Evolutionary conservation across 345 rosid species (phyloP), one percentile per base, ranked within the genome.

Genomic region (Citrus australasica): DNA sequence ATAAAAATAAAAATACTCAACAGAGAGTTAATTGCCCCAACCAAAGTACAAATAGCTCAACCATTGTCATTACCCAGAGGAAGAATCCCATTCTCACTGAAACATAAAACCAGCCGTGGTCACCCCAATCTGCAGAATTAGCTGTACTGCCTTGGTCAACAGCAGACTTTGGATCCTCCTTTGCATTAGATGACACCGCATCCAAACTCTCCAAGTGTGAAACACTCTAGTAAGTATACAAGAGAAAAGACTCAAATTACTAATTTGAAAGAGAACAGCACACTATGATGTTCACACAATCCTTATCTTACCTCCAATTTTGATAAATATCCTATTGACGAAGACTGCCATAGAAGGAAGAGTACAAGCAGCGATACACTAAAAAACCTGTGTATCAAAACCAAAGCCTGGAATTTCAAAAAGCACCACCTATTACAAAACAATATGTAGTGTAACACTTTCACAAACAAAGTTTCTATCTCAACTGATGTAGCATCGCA

Each of bases 341-440:
- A 93, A 59, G 88, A 84, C 9, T 80, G 89, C 98, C 98, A 95
- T 56, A 95, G 87, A 80, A 91, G 38, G 79, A 92, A 93, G 85
- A 94, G 92, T 27, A 90, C 76, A 76, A 92, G 86, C 59, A 93
- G 94, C 5, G 97, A 91, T 38, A 92, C 73, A 83, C 98, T 90
- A 88, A 95, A 95, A 86, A 95, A 93, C 82, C 98, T 92, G 87
- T 92, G 98, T 85, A 95, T 91, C 79, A 90, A 86, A 84, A 90
- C 90, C 90, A 95, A 91, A 79, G 94, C 98, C 98, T 93, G 97
- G 70, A 86, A 89, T 85, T 88, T 77, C 84, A 84, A 90, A 72
- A 85, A 82, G 75, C 83, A 86, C 62, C 76, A 30, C 62, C 76
- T 40, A 78, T 87, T 76, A 89, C 76, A 67, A 32, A 28, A 35